These are phyloP conservation scores for Pichia sp. DNA, from an alignment of 1,139 yeast species.

Conservation along the genomic window DNA sequence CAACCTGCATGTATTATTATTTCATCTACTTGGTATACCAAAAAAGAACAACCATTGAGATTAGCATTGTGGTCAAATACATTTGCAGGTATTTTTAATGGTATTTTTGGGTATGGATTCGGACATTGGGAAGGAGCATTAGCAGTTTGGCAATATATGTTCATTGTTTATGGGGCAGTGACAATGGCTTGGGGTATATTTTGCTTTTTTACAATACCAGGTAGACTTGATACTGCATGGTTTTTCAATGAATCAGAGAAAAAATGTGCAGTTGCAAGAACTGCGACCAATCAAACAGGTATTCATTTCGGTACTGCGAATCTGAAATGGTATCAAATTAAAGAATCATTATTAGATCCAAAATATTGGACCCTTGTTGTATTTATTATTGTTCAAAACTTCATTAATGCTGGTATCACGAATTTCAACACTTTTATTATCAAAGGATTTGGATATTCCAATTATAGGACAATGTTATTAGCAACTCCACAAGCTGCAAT, in stretches of 20 bases:
- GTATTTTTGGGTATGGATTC: conserved; percentile 30
- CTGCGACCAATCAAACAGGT: conserved; percentile 27
- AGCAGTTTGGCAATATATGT: conserved; percentile 24
- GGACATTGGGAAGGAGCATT: conserved; percentile 32
- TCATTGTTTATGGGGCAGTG: conserved; percentile 24
- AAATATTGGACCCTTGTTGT: conserved; percentile 33
- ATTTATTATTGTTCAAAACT: conserved; percentile 31
- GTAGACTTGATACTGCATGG: conserved; percentile 49
- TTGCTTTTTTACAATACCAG: conserved; percentile 41
- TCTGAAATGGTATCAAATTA: conserved; percentile 28
- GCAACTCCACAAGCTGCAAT: conserved; percentile 19
- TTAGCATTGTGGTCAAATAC: conserved; percentile 32
- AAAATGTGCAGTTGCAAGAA: conserved; percentile 19
- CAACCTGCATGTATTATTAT: conserved; percentile 33
- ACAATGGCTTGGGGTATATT: conserved; percentile 26
- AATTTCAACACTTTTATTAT: conserved; percentile 22
- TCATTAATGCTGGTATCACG: conserved; percentile 36
- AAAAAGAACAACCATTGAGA: conserved; percentile 35
- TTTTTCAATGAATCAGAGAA: conserved; percentile 46
- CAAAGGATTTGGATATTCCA: conserved; percentile 20
- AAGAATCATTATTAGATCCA: conserved; percentile 35
- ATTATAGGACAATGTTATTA: conserved; percentile 17
- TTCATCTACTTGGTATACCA: conserved; percentile 26
- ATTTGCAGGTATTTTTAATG: conserved; percentile 26
- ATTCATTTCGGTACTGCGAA: conserved; percentile 14